Evolutionary conservation across 2,329 filamentous ascomycete genomes (phyloP), one percentile per base, ranked within the genome.

Genomic region (Hyphodiscus sp.): DNA sequence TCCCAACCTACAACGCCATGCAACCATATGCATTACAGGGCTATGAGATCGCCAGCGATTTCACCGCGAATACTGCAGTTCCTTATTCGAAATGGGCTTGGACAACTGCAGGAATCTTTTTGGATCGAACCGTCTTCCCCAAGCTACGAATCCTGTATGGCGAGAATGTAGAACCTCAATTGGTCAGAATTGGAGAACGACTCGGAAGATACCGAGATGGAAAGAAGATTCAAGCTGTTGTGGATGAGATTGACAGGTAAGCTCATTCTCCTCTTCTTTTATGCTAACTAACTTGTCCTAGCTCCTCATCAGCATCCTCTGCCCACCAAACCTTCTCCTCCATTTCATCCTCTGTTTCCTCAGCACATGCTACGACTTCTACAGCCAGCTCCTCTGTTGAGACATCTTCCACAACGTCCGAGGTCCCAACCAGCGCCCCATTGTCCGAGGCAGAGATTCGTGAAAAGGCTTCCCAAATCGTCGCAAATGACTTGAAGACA

Each of bases 141-240:
- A 85, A 87, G 59, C 58, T 96, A 11, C 83, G 87, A 23, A 78
- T 87, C 15, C 73, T 96, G 5, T 97, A 97, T 66, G 81, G 85
- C 11, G 85, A 96, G 66, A 96, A 95, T 63, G 91, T 99, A 2
- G 91, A 97, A 72, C 95, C 95, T 15, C 95, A 99, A 70, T 78
- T 99, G 15, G 81, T 92, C 53, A 89, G 91, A 64, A 97, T 99
- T 64, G 89, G 89, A 13, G 87, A 96, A 73, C 85, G 91, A 45
- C 79, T 99, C 11, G 91, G 91, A 42, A 78, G 87, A 47, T 89
- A 91, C 53, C 71, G 77, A 20, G 76, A 81, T 62, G 81, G 81
- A 19, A 82, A 81, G 67, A 83, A 81, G 61, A 62, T 86, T 20
- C 77, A 83, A 60, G 77, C 80, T 38, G 78, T 75, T 18, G 72